Evolutionary conservation across 2,329 filamentous ascomycete species (phyloP), one percentile per base, ranked within the genome.

Genomic region (Monosporascus sp.): DNA sequence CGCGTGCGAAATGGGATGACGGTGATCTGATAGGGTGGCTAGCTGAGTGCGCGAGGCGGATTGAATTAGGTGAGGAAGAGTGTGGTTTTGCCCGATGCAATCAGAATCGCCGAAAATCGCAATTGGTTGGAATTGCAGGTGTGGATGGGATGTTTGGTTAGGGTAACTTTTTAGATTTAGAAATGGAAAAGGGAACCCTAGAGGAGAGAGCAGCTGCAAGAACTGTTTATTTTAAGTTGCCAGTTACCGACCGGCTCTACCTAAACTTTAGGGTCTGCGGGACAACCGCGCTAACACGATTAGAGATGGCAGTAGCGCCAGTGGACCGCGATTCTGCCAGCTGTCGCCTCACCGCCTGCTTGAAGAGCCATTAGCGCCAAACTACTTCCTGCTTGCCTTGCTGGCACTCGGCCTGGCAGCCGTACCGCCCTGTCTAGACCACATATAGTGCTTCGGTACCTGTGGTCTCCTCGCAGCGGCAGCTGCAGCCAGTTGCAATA

Each of bases 111-210:
- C 55, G 50, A 51, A 46, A 49, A 48, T 56, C 58, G 57, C 59
- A 59, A 61, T 58, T 59, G 60, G 56, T 59, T 60, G 58, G 52
- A 56, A 53, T 51, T 55, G 54, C 56, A 55, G 55, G 58, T 50
- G 50, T 43, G 57, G 58, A 59, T 56, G 48, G 53, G 55, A 56
- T 49, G 54, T 53, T 54, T 55, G 56, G 52, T 58, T 58, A 54
- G 43, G 50, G 54, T 56, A 53, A 51, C 53, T 48, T 11, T 31
- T 31, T 31, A 43, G 40, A 16, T n/a, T 5, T 9, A 43, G 40
- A 16, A 22, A 20, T 43, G 27, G 9, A 9, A 31, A 31, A 14
- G 9, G 27, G 27, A 27, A 27, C 9, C 27, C 3, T 3, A 3
- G 27, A 27, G 9, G 27, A 31, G 27, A 11, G 9, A 31, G 9